Evolutionary conservation across 1,139 yeast genomes (phyloP), one percentile per base, ranked within the genome.

Genomic region (Meyerozyma smithsonii): DNA sequence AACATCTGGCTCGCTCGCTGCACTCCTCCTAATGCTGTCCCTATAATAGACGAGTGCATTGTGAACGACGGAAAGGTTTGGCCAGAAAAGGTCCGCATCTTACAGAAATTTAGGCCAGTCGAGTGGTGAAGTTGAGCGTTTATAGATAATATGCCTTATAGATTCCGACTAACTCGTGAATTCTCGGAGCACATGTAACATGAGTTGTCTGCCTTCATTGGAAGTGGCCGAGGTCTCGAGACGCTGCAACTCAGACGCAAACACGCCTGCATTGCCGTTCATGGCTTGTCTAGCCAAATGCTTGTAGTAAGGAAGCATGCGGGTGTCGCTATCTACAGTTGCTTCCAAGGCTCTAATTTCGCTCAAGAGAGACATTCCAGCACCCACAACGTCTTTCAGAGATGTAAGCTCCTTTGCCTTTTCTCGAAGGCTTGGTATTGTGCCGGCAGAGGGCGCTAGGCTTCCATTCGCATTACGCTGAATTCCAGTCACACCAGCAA

Each of bases 1-100:
- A 79, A 83, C 44, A 76, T 89, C 26, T 89, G 97, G 97, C 66
- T 88, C 54, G 97, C 95, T 0, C 72, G 92, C 48, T 84, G 94
- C 44, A 70, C 77, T 4, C 97, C 97, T 8, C 72, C 72, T 39
- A 87, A 88, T 53, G 87, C 82, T 15, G 70, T 72, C 41, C 81
- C 85, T 1, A 79, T 92, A 12, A 77, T 90, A 5, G 84, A 88
- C 41, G 82, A 85, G 51, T 82, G 94, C 21, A 71, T 87, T 28
- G 50, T 81, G 24, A 66, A 59, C 11, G 72, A 77, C 25, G 90
- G 88, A 1, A 76, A 74, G 46, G 87, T 85, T 4, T 83, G 85
- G 74, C 85, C 92, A 0, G 81, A 81, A 11, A 62, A 79, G 42
- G 73, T 84, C n/a, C 67, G 96, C 49, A 68, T 77, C 28, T 81